Evolutionary conservation across 1,139 yeast genomes (phyloP), one percentile per base, ranked within the genome.

Genomic region (Pichia sorboxylosa): DNA sequence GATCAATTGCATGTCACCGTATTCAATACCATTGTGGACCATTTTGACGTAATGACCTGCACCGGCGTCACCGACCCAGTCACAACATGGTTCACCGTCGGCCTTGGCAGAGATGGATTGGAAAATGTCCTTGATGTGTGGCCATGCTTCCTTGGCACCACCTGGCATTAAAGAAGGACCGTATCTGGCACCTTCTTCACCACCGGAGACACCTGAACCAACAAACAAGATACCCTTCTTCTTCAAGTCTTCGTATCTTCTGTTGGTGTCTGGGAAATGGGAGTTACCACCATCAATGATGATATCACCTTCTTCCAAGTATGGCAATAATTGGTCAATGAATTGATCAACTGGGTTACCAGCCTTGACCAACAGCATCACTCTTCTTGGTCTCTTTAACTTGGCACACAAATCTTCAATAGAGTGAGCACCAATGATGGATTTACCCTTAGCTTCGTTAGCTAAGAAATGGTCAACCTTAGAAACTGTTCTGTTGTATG

Each of bases 121-220:
- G 85, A 90, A 87, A 55, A 90, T 90, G 41, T 74, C 78, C 75
- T 90, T 90, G 57, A 90, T 81, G 64, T 84, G 93, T 47, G 97
- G 97, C 98, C 98, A 90, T 46, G 98, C 98, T 53, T 82, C 96
- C 49, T 69, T 73, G 59, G 85, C 82, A 58, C 98, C 98, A 77
- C 98, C 98, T 50, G 98, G 98, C 98, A 90, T 90, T 64, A 90
- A 73, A 45, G 97, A 87, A 43, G 98, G 98, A 58, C 98, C 98
- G 63, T 82, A 73, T 69, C 98, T 84, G 53, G 98, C 98, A 73
- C 98, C 98, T 63, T 90, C 98, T 67, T 90, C 98, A 70, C 98
- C 98, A 66, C 98, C 98, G 51, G 97, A 90, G 45, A 90, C 98
- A 80, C 98, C 98, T 44, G 95, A 84, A 54, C 98, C 98, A 46